Conservation (phyloP, 257 asterid genomes). For the Pogostemon cablin region DNA sequence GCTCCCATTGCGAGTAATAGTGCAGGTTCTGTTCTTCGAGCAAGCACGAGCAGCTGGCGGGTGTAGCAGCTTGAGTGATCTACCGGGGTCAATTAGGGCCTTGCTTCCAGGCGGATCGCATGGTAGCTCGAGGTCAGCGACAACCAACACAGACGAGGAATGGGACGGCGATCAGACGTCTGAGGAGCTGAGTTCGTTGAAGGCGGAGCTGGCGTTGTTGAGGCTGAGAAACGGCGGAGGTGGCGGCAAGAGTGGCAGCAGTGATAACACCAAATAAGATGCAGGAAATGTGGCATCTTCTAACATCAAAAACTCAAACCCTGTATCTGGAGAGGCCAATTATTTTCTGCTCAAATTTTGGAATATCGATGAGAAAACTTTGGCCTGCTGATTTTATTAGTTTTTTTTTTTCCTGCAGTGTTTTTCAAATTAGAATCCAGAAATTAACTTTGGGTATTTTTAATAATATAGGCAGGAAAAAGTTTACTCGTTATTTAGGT, state of each 20-base stretch:
- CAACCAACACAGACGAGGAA: constrained; percentile 81
- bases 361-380: background rate
- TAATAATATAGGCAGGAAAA: too few species aligned
- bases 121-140: constrained; percentile 76
- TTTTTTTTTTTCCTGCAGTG: background rate
- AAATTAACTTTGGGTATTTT: too few species aligned
- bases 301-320: too few species aligned
- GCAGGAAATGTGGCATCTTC: constrained; percentile 33
- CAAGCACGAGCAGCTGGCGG: constrained; percentile 55
- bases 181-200: constrained; percentile 65
- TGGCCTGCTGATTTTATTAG: background rate
- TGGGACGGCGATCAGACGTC: constrained; percentile 60
- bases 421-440: background rate
- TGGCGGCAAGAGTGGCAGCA: background rate
- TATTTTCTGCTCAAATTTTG: constrained; percentile 29
- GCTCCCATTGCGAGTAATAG: constrained; percentile 72
- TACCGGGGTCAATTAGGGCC: constrained; percentile 48
- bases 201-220: constrained; percentile 53
- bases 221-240: constrained; percentile 43
- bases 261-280: constrained; percentile 32
- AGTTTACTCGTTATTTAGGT: too few species aligned
- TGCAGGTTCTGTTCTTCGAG: constrained; percentile 86
- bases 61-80: constrained; percentile 50
- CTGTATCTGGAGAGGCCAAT: background rate
- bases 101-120: constrained; percentile 57